Percentiles rank a stretch among this genome's conserved stretches.
phyloP scores from a whole-genome alignment of 1,284 basidiomycete genomes.

The Cutaneotrichosporon spelunceum region DNA sequence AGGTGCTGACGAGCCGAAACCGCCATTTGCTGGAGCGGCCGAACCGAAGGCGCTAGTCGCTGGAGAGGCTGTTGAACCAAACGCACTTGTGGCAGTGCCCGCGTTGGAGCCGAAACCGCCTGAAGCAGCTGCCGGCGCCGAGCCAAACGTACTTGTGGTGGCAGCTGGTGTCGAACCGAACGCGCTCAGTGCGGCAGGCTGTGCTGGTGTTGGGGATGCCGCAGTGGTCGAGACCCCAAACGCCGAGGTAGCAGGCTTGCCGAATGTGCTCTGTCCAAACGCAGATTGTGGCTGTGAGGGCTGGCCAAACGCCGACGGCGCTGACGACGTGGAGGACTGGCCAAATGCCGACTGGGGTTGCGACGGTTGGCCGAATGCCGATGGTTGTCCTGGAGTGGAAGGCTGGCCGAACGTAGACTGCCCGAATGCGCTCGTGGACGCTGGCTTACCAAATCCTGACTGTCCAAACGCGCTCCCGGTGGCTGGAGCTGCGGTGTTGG shows the following conservation, averaged over 20 bases:
- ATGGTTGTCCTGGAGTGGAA: background rate
- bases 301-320: background rate
- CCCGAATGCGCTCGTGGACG: no score
- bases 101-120: background rate
- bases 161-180: conserved; percentile 36
- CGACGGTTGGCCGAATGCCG: background rate
- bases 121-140: conserved; percentile 3
- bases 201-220: background rate
- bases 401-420: conserved; percentile 6
- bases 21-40: conserved; percentile 12
- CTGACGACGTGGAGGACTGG: background rate
- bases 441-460: conserved; percentile 3
- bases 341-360: conserved; percentile 7
- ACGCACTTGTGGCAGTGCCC: conserved; percentile 1
- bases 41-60: conserved; percentile 14
- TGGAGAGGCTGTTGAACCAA: conserved; percentile 7
- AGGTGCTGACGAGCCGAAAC: conserved; percentile 14
- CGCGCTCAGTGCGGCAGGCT: conserved; percentile 26
- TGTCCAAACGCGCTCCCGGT: conserved; percentile 7
- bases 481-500: background rate
- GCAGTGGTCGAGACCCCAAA: conserved; percentile 28
- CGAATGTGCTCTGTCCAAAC: conserved; percentile 12
- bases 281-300: background rate
- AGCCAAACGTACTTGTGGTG: conserved; percentile 27
- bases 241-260: conserved; percentile 20